Evolutionary conservation across 2,329 filamentous ascomycete species (phyloP).

Genomic region (Botrytis deweyae): DNA sequence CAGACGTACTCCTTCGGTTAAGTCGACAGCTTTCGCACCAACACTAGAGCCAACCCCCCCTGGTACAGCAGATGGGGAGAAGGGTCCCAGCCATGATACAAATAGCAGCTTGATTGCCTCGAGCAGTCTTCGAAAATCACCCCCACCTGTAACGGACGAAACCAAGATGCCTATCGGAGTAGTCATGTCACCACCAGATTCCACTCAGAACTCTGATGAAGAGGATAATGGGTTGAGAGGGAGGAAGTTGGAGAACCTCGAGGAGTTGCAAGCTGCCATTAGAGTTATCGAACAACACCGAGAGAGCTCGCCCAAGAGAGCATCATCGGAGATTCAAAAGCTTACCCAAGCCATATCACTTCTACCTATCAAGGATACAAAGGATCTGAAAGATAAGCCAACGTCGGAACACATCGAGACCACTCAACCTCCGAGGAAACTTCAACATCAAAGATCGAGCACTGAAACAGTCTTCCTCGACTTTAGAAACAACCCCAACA

Average conservation of each 20-base stretch:
- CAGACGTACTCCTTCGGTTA: slow-evolving; percentile 56
- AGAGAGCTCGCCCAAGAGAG: slow-evolving; percentile 52
- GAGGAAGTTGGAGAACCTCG: slow-evolving; percentile 36
- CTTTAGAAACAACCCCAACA: slow-evolving; percentile 34
- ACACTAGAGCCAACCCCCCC: slow-evolving; percentile 35
- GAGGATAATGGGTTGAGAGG: slow-evolving; percentile 52
- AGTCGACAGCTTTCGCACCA: slow-evolving; percentile 36
- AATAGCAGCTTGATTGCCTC: slow-evolving; percentile 42
- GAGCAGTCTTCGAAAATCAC: slow-evolving; percentile 75
- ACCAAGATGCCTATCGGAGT: slow-evolving; percentile 76
- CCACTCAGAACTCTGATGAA: slow-evolving; percentile 76
- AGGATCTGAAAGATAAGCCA: slow-evolving; percentile 38
- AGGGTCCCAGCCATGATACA: slow-evolving; percentile 31
- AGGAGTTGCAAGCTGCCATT: slow-evolving; percentile 78
- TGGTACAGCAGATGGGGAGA: slow-evolving; percentile 35
- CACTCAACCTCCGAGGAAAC: slow-evolving; percentile 30
- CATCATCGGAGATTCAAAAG: slow-evolving; percentile 29
- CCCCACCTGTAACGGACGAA: slow-evolving; percentile 73
- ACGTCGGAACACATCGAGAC: slow-evolving; percentile 26
- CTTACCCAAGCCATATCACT: slow-evolving; percentile 37
- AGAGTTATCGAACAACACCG: slow-evolving; percentile 71
- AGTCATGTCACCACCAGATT: slow-evolving; percentile 89
- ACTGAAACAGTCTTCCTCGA: slow-evolving; percentile 49
- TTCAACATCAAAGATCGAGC: slow-evolving; percentile 36
- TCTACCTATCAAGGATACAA: slow-evolving; percentile 37